Conservation (phyloP, 495 filamentous ascomycete genomes). For the Xylaria flabelliformis region DNA sequence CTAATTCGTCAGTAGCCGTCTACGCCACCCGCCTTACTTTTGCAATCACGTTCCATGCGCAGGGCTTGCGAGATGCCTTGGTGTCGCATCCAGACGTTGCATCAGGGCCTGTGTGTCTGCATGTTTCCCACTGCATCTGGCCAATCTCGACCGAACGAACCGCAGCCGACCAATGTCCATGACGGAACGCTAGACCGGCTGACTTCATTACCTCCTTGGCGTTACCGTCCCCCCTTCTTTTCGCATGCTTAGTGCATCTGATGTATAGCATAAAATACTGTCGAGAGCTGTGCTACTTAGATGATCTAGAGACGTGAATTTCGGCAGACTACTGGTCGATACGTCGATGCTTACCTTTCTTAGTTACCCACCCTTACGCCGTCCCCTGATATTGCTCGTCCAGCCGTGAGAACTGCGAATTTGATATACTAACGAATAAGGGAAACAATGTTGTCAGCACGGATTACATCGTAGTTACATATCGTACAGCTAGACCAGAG, state of each 20-base stretch:
- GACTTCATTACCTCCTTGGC: slow-evolving; percentile 18
- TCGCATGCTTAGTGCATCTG: neutral
- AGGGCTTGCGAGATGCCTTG: slow-evolving; percentile 22
- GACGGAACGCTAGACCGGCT: slow-evolving; percentile 27
- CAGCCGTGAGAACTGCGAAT: neutral
- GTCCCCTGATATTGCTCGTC: neutral
- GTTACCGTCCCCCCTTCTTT: neutral
- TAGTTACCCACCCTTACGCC: neutral
- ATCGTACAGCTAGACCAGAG: neutral
- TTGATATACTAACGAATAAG: slow-evolving; percentile 2
- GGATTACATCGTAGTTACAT: neutral
- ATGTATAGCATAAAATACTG: neutral
- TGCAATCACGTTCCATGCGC: slow-evolving; percentile 13
- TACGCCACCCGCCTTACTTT: slow-evolving; percentile 46
- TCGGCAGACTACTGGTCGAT: slow-evolving; percentile 11
- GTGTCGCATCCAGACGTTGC: slow-evolving; percentile 17
- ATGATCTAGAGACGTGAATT: slow-evolving; percentile 5
- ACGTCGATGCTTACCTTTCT: slow-evolving; percentile 8
- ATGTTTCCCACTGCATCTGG: slow-evolving; percentile 23
- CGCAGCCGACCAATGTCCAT: slow-evolving; percentile 14
- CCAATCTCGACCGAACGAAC: slow-evolving; percentile 21
- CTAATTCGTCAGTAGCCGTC: slow-evolving; percentile 38
- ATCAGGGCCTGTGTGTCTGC: slow-evolving; percentile 27
- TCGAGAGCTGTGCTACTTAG: neutral
- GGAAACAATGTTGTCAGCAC: neutral